A percentile compares a stretch with the other conserved stretches of the same genome.
phyloP scores from a whole-genome alignment of 78 protist species.

The Acrasis kona region DNA sequence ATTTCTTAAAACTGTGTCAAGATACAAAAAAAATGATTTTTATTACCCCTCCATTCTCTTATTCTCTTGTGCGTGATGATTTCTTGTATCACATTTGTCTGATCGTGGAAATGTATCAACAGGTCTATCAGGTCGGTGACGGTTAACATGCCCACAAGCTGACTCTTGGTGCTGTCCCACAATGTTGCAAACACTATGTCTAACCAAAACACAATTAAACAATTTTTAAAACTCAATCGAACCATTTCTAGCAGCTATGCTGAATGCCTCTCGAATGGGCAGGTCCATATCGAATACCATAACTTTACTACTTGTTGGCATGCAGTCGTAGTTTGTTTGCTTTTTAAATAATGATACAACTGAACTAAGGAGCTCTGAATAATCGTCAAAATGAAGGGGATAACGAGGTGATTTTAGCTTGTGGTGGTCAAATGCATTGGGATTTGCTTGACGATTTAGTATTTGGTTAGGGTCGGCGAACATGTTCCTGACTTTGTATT shows the following conservation, averaged over 20 bases:
- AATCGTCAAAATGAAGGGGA: too few relatives aligned
- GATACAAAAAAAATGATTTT: too few relatives aligned
- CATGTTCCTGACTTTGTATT: too few relatives aligned
- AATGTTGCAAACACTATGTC: background rate
- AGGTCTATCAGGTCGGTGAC: background rate
- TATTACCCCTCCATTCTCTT: background rate
- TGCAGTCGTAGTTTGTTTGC: background rate
- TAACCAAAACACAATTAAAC: too few relatives aligned
- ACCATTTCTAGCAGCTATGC: background rate
- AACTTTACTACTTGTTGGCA: background rate
- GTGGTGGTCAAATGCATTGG: too few relatives aligned
- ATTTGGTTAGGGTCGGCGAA: too few relatives aligned
- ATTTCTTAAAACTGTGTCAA: too few relatives aligned
- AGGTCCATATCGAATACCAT: background rate
- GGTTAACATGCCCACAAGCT: background rate
- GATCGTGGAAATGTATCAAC: background rate
- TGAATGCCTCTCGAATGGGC: background rate
- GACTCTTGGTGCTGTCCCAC: background rate
- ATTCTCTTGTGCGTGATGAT: background rate
- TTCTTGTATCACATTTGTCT: background rate
- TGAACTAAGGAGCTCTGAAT: too few relatives aligned
- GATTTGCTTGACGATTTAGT: too few relatives aligned
- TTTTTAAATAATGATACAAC: too few relatives aligned
- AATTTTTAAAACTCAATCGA: background rate
- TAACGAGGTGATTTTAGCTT: too few relatives aligned